phyloP scores from a whole-genome alignment of 2,329 filamentous ascomycete genomes.

The Parafenestella ontariensis region DNA sequence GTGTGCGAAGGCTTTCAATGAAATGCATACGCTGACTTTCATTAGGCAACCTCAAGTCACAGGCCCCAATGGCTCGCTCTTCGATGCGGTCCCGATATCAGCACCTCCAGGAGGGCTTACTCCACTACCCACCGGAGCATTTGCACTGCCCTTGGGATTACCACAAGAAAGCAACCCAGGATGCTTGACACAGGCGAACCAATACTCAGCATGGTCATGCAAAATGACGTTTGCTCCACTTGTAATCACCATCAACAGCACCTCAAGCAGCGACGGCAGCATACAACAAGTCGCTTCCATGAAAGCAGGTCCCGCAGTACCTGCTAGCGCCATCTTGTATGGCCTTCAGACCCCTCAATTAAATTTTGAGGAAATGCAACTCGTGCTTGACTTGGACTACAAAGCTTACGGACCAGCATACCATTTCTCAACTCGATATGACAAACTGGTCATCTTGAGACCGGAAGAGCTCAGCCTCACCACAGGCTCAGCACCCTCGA shows the following conservation, averaged over 20 bases:
- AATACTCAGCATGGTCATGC: slow-evolving; percentile 61
- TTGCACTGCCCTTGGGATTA: slow-evolving; percentile 55
- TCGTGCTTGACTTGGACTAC: slow-evolving; percentile 66
- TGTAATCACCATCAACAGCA: slow-evolving; percentile 37
- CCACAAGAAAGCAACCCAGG: slow-evolving; percentile 57
- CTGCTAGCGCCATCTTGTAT: slow-evolving; percentile 59
- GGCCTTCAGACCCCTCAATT: slow-evolving; percentile 67
- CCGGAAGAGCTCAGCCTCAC: slow-evolving; percentile 44
- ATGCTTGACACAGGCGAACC: slow-evolving; percentile 56
- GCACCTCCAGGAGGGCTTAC: slow-evolving; percentile 53
- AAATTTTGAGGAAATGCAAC: slow-evolving; percentile 56
- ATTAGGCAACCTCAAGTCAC: slow-evolving; percentile 54
- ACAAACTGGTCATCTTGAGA: slow-evolving; percentile 68
- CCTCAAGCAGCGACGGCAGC: slow-evolving; percentile 7
- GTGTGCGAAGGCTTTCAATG: slow-evolving; percentile 11
- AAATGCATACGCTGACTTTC: slow-evolving; percentile 20
- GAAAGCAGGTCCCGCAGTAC: slow-evolving; percentile 36
- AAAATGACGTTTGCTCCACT: slow-evolving; percentile 47
- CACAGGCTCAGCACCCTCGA: slow-evolving; percentile 24
- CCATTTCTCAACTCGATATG: slow-evolving; percentile 68
- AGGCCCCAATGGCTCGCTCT: slow-evolving; percentile 53
- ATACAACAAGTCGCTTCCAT: slow-evolving; percentile 32
- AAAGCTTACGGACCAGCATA: slow-evolving; percentile 65
- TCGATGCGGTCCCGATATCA: slow-evolving; percentile 60
- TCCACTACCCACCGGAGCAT: slow-evolving; percentile 60